phyloP scores from a whole-genome alignment of 495 filamentous ascomycete species.

The Hypoxylon fragiforme region DNA sequence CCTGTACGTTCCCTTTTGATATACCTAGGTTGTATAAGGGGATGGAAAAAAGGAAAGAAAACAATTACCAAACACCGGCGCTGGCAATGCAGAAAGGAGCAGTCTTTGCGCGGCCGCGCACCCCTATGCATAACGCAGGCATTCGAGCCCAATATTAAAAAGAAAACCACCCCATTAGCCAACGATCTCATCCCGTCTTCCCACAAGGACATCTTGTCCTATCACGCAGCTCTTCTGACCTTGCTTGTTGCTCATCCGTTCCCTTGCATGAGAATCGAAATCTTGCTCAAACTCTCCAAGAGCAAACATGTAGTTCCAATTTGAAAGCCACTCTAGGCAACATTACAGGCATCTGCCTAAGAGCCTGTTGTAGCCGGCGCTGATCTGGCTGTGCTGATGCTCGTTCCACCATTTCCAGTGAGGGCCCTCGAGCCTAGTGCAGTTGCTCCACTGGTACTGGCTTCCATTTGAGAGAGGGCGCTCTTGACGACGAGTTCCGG shows the following conservation, averaged over 20 bases:
- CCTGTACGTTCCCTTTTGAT: conserved; percentile 4
- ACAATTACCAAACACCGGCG: conserved; percentile 20
- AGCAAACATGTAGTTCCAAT: conserved; percentile 12
- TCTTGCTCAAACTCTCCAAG: too few relatives aligned
- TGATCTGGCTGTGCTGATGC: not conserved
- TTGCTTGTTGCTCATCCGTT: too few relatives aligned
- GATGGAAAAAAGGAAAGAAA: not conserved
- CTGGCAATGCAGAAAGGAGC: conserved; percentile 24
- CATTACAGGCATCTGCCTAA: conserved; percentile 31
- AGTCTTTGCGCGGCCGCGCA: conserved; percentile 22
- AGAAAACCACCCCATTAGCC: too few relatives aligned
- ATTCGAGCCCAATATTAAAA: conserved; percentile 2
- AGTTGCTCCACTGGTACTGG: conserved; percentile 2
- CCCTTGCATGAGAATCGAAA: too few relatives aligned
- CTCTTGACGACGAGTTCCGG: conserved; percentile 38
- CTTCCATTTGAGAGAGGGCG: conserved; percentile 31
- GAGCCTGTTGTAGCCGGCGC: conserved; percentile 20
- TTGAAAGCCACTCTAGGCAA: conserved; percentile 25
- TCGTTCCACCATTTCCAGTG: conserved; percentile 10
- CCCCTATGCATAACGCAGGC: conserved; percentile 5
- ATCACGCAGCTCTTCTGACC: too few relatives aligned
- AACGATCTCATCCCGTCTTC: too few relatives aligned
- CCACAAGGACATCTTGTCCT: too few relatives aligned
- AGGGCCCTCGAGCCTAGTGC: conserved; percentile 21
- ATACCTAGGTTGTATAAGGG: not conserved